Percentiles rank a stretch among this genome's conserved stretches.
Evolutionary conservation across 2,329 filamentous ascomycete species (phyloP).

Genomic region (Apiospora pterosperma): DNA sequence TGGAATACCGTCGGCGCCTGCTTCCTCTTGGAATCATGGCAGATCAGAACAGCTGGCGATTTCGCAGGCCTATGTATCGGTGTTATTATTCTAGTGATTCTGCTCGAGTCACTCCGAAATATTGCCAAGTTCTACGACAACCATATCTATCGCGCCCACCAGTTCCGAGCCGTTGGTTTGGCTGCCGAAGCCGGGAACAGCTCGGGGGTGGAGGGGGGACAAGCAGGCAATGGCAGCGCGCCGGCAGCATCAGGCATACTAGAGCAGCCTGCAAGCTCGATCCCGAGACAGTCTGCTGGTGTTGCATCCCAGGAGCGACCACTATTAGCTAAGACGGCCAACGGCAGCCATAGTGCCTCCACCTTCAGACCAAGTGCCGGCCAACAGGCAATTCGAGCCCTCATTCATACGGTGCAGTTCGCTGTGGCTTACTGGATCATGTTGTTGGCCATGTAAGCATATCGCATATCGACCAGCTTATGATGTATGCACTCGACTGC

Average conservation of each 20-base stretch:
- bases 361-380: conserved; percentile 54
- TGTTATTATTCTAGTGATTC: conserved; percentile 68
- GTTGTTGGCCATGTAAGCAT: conserved; percentile 40
- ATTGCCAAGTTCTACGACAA: conserved; percentile 69
- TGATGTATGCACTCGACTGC: not conserved
- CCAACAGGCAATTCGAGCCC: conserved; percentile 64
- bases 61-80: conserved; percentile 81
- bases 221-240: conserved; percentile 5
- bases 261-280: not conserved
- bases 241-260: conserved; percentile 1
- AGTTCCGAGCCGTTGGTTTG: conserved; percentile 1
- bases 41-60: conserved; percentile 64
- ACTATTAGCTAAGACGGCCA: not conserved
- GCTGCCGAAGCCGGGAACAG: conserved; percentile 9
- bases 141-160: conserved; percentile 54
- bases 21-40: conserved; percentile 70
- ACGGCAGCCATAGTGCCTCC: conserved; percentile 6
- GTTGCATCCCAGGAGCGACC: not conserved
- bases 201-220: conserved; percentile 12
- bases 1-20: conserved; percentile 70
- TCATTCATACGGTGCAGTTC: conserved; percentile 69
- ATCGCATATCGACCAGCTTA: not conserved
- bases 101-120: conserved; percentile 70
- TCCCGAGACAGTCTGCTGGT: not conserved
- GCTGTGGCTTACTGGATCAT: conserved; percentile 77